phyloP scores from a whole-genome alignment of 257 asterid genomes.

The Parsonsia alboflavescens region DNA sequence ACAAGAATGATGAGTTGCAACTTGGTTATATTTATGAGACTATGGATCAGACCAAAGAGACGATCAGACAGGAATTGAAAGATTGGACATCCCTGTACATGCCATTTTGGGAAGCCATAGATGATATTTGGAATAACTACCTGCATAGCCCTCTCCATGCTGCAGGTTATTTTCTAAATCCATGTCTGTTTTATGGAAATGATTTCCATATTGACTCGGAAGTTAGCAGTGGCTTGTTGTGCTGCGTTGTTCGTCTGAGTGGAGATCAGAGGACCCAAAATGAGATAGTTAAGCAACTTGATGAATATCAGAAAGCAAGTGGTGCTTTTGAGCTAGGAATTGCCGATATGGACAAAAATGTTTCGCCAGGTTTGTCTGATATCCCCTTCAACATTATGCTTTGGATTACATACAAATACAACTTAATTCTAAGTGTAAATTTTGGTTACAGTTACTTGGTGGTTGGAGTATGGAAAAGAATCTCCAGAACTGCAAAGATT shows the following conservation, averaged over 20 bases:
- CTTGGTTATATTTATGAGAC: constrained; percentile 48
- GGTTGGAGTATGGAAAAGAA: constrained; percentile 44
- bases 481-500: constrained; percentile 51
- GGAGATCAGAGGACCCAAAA: constrained; percentile 12
- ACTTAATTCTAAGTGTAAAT: not conserved
- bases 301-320: constrained; percentile 10
- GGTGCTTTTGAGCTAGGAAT: constrained; percentile 11
- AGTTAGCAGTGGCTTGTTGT: constrained; percentile 40
- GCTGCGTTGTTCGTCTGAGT: constrained; percentile 31
- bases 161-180: constrained; percentile 56
- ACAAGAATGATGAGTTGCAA: constrained; percentile 21
- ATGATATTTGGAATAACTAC: constrained; percentile 48
- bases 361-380: constrained; percentile 11
- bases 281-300: constrained; percentile 7
- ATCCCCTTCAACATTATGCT: not conserved
- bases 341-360: not conserved
- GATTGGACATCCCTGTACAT: constrained; percentile 26
- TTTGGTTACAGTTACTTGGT: constrained; percentile 53
- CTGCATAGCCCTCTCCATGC: constrained; percentile 64
- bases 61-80: constrained; percentile 37
- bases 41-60: constrained; percentile 60
- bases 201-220: constrained; percentile 40
- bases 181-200: constrained; percentile 34
- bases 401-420: not conserved
- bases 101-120: constrained; percentile 51